phyloP scores from a whole-genome alignment of 768 basidiomycete genomes.

The Suillus subluteus region DNA sequence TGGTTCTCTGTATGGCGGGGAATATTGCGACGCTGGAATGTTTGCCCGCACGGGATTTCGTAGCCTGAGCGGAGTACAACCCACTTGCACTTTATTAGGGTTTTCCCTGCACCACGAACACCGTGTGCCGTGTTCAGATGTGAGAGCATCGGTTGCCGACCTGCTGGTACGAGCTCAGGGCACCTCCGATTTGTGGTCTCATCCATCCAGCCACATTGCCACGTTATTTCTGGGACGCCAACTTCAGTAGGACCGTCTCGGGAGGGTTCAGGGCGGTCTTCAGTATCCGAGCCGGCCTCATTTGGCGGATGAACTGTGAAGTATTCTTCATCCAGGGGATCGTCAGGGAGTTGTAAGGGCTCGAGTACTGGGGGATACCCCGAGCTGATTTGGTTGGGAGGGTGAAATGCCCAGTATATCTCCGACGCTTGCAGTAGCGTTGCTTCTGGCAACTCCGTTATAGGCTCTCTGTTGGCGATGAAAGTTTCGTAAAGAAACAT shows the following conservation, averaged over 20 bases:
- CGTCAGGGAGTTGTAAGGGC: too few species aligned
- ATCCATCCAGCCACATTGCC: slow-evolving; percentile 14
- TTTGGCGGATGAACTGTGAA: slow-evolving; percentile 6
- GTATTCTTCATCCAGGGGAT: too few species aligned
- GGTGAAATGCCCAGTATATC: too few species aligned
- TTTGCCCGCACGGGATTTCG: slow-evolving; percentile 7
- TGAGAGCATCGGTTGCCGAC: slow-evolving; percentile 16
- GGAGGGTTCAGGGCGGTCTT: slow-evolving; percentile 10
- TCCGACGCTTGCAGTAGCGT: background rate
- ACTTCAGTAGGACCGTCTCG: slow-evolving; percentile 14
- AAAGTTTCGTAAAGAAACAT: background rate
- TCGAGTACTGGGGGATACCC: too few species aligned
- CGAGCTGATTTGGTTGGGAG: too few species aligned
- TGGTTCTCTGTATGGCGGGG: slow-evolving; percentile 25
- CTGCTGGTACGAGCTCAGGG: slow-evolving; percentile 3
- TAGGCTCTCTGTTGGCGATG: background rate
- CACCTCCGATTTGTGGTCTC: slow-evolving; percentile 9
- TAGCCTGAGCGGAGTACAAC: slow-evolving; percentile 1
- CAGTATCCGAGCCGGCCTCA: slow-evolving; percentile 8
- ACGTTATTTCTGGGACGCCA: background rate
- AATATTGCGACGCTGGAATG: slow-evolving; percentile 18
- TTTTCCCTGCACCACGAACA: slow-evolving; percentile 14
- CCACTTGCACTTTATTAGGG: slow-evolving; percentile 16
- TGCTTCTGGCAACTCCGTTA: background rate
- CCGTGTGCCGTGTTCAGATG: slow-evolving; percentile 19